Base-by-base conservation (phyloP, 1,139 yeast genomes). In the Ogataea hybrid region DNA sequence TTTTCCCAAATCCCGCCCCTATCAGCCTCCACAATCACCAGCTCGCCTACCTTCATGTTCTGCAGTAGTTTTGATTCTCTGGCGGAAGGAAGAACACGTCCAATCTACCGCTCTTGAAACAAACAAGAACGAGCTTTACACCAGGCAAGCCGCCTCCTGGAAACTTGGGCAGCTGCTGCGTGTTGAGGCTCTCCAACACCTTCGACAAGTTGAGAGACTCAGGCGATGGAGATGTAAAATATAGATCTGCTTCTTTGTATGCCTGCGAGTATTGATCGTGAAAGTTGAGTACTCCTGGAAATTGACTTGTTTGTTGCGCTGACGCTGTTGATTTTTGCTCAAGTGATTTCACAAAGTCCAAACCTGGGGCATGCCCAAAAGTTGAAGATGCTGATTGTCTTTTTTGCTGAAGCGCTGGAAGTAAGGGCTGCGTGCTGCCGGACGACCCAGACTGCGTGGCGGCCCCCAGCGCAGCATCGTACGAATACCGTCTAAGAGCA, bases 21-120 rank as follows among this genome's bases (percentile, higher is more conserved):
- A 61, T 92, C 98, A n/a, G 97, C 98, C 62, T 92, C 97, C 28
- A 90, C 96, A 52, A 90, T 82, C 11, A 92, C 96, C 59, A 89
- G 73, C 61, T 89, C 97, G 21, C 86, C 85, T 14, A 77, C 65
- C 35, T 73, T 69, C 43, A 88, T 71, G 32, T 64, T 67, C 39
- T 84, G 68, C 47, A 77, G 77, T 17, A 82, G 69, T 18, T 51
- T 28, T 49, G 53, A 27, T 47, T 46, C n/a, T 51, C 53, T 6
- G 47, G 37, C 3, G 51, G 83, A 12, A 83, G 67, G 54, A 84
- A 83, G 52, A 88, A 81, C 3, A 90, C 85, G 60, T 92, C 98
- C 48, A 85, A 69, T 47, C 96, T 75, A 9, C 95, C 92, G 21
- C 88, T 84, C 62, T 94, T 92, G 65, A 92, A 85, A 44, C 86